These are phyloP conservation scores for Lasiosphaeria ovina DNA, from an alignment of 495 filamentous ascomycete species.

Conservation along the genomic window DNA sequence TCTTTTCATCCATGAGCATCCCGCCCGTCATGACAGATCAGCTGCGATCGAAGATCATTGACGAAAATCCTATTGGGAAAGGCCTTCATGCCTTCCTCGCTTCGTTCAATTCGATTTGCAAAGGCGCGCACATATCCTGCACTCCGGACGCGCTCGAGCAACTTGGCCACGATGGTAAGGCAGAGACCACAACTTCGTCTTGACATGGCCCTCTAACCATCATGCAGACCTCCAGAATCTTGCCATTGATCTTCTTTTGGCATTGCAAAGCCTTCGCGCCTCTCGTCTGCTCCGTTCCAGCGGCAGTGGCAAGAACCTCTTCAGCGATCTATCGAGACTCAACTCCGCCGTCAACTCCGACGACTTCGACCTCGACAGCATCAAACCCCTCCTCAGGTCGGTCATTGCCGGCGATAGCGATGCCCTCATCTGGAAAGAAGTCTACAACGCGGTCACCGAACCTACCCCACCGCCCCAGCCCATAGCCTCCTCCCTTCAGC, in stretches of 20 bases:
- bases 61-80: conserved; percentile 36
- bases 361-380: conserved; percentile 36
- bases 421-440: conserved; percentile 30
- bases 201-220: conserved; percentile 18
- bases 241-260: conserved; percentile 16
- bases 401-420: conserved; percentile 28
- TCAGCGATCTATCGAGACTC: conserved; percentile 27
- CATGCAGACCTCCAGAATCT: conserved; percentile 24
- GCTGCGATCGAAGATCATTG: conserved; percentile 28
- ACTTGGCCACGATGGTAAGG: conserved; percentile 33
- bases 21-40: conserved; percentile 24
- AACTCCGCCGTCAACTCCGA: conserved; percentile 30
- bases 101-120: conserved; percentile 31
- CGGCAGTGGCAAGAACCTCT: conserved; percentile 20
- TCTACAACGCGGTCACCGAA: conserved; percentile 33
- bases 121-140: conserved; percentile 20
- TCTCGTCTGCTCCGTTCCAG: conserved; percentile 27
- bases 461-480: conserved; percentile 36
- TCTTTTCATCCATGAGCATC: conserved; percentile 1
- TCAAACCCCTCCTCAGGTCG: conserved; percentile 33
- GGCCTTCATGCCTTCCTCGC: conserved; percentile 33
- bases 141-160: conserved; percentile 28
- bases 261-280: conserved; percentile 29
- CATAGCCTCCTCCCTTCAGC: conserved; percentile 33
- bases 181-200: conserved; percentile 14